These are phyloP conservation scores for Suillus decipiens DNA, from an alignment of 768 basidiomycete species.

Conservation along the genomic window DNA sequence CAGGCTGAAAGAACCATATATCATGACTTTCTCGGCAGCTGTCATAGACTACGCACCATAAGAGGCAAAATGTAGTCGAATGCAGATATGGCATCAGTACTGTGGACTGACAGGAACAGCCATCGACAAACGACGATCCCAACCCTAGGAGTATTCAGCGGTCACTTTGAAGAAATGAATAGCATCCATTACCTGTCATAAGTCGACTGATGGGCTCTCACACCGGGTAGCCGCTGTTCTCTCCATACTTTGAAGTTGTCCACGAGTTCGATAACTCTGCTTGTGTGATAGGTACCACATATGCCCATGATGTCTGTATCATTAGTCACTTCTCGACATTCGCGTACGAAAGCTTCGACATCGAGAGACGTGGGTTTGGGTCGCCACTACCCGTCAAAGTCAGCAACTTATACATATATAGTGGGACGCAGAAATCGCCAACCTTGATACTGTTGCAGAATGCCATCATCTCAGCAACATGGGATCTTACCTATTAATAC, in stretches of 20 bases:
- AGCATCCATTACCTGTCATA: conserved; percentile 64
- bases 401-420: conserved; percentile 4
- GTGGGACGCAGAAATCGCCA: conserved; percentile 14
- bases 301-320: conserved; percentile 78
- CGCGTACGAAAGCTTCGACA: conserved; percentile 63
- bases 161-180: neutral
- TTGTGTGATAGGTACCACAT: conserved; percentile 61
- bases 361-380: conserved; percentile 63
- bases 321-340: conserved; percentile 56
- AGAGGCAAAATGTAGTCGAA: conserved; percentile 85
- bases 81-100: conserved; percentile 71
- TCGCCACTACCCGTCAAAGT: conserved; percentile 48
- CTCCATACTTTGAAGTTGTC: conserved; percentile 70
- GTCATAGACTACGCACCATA: conserved; percentile 51
- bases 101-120: conserved; percentile 73
- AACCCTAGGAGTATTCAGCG: conserved; percentile 41
- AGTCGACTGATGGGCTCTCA: conserved; percentile 80
- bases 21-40: conserved; percentile 1
- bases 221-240: conserved; percentile 67
- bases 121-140: conserved; percentile 73
- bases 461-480: conserved; percentile 74
- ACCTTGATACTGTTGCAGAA: conserved; percentile 77
- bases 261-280: conserved; percentile 61
- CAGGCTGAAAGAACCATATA: conserved; percentile 48
- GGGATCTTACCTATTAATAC: conserved; percentile 59